Percentiles rank a stretch among this genome's conserved stretches.
These are phyloP conservation scores for Sphagnum contortum DNA, from an alignment of 225 moss, liverwort and hornwort genomes.

Conservation along the genomic window DNA sequence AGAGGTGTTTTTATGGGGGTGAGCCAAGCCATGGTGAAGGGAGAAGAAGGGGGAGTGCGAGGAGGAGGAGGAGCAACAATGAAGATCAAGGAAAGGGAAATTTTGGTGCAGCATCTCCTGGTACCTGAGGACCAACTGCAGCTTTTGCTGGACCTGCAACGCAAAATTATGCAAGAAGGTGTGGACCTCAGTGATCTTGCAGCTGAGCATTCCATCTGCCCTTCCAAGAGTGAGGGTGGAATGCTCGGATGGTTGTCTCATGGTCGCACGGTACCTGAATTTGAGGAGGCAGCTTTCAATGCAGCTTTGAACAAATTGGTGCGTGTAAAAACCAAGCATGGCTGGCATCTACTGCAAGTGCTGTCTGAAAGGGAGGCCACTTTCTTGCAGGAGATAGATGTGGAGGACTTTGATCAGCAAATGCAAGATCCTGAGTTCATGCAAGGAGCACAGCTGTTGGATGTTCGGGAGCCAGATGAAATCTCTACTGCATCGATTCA, in stretches of 20 bases:
- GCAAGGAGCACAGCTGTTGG: constrained; percentile 67
- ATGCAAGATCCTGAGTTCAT: constrained; percentile 71
- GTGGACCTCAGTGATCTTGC: constrained; percentile 92
- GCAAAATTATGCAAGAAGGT: constrained; percentile 59
- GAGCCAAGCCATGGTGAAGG: constrained; percentile 29
- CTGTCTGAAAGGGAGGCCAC: constrained; percentile 68
- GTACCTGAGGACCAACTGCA: constrained; percentile 70
- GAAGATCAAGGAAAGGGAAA: constrained; percentile 59
- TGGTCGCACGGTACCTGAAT: constrained; percentile 91
- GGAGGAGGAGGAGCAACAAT: constrained; percentile 13
- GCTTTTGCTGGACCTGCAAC: constrained; percentile 74
- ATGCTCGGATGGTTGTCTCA: constrained; percentile 82
- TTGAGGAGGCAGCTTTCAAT: constrained; percentile 82
- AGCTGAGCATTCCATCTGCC: constrained; percentile 69
- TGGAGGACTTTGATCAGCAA: constrained; percentile 53
- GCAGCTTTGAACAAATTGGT: constrained; percentile 85
- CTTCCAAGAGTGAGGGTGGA: constrained; percentile 77
- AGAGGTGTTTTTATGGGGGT: constrained; percentile 8
- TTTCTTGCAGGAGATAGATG: constrained; percentile 63
- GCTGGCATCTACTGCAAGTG: constrained; percentile 93
- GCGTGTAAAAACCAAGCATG: constrained; percentile 90
- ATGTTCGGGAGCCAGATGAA: constrained; percentile 89
- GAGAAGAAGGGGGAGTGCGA: constrained; percentile 11
- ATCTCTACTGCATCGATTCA: constrained; percentile 79
- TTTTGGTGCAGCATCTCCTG: constrained; percentile 88